Conservation (phyloP, 1,284 basidiomycete species). For the Sanghuangporus sanghuang region DNA sequence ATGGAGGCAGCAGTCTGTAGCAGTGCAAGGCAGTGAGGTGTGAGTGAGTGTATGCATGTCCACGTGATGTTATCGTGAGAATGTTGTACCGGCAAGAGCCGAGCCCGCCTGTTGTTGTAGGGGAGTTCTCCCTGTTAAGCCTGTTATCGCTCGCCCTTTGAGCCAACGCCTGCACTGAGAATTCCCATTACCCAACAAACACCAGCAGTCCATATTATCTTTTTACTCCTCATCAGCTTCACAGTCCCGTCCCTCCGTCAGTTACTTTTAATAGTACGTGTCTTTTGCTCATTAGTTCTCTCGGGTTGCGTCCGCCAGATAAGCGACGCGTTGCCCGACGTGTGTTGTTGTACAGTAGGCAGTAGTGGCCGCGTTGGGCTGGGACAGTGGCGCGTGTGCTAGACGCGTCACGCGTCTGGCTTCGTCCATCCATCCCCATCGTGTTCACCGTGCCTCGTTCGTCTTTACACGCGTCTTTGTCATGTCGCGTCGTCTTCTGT, state of each 20-base stretch:
- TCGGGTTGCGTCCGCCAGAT: neutral
- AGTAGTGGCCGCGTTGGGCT: neutral
- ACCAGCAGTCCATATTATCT: neutral
- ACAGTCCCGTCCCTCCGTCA: neutral
- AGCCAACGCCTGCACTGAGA: neutral
- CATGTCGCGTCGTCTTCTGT: neutral
- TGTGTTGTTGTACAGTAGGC: neutral
- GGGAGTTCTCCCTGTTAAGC: neutral
- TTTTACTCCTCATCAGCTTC: neutral
- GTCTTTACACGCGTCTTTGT: neutral
- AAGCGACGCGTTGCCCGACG: constrained; percentile 3
- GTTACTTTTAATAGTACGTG: constrained; percentile 8
- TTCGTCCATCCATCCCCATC: neutral
- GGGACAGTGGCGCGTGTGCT: neutral
- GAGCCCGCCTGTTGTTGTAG: neutral
- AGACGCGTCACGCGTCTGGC: neutral
- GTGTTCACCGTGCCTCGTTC: neutral
- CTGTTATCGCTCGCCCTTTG: too few species aligned
- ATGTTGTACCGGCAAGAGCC: neutral
- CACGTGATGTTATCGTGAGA: neutral
- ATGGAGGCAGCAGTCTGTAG: neutral
- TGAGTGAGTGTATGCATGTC: neutral
- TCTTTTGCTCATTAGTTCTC: neutral
- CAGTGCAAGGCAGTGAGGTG: too few species aligned
- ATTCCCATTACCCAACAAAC: constrained; percentile 6